Evolutionary conservation across 495 filamentous ascomycete species (phyloP).

Genomic region (Endocarpon pusillum): DNA sequence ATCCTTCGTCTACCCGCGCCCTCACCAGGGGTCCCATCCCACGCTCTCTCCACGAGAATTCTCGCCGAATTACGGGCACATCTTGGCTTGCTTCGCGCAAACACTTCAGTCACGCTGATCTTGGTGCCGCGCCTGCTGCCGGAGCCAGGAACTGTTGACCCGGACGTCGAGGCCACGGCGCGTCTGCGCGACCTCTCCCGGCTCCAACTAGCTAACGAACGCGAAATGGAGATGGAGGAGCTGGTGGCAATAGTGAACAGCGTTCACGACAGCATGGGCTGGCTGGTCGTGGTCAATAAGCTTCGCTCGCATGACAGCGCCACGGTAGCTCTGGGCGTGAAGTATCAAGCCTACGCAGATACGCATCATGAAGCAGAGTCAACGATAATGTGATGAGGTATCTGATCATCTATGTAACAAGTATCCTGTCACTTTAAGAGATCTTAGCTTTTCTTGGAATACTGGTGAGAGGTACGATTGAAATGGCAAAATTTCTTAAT

Average conservation of each 20-base stretch:
- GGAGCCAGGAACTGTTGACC: slow-evolving; percentile 8
- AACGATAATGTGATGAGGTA: background rate
- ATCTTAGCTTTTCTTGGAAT: no score
- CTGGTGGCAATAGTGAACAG: slow-evolving; percentile 11
- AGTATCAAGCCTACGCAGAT: slow-evolving; percentile 14
- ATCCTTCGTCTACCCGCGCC: slow-evolving; percentile 14
- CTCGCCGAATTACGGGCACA: slow-evolving; percentile 11
- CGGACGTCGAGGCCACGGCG: slow-evolving; percentile 9
- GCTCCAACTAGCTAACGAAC: slow-evolving; percentile 16
- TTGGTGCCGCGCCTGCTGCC: slow-evolving; percentile 10
- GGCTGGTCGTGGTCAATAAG: slow-evolving; percentile 18
- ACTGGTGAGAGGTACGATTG: no score
- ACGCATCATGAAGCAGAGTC: background rate
- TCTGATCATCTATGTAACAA: no score
- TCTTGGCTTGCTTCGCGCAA: slow-evolving; percentile 10
- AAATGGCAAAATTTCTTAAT: no score
- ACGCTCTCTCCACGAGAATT: slow-evolving; percentile 5
- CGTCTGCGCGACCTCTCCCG: slow-evolving; percentile 15
- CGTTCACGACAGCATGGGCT: slow-evolving; percentile 12
- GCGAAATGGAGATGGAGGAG: slow-evolving; percentile 11
- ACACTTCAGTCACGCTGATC: slow-evolving; percentile 8
- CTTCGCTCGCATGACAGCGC: slow-evolving; percentile 6
- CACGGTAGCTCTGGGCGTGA: slow-evolving; percentile 11
- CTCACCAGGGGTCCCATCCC: slow-evolving; percentile 3
- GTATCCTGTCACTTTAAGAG: no score